Percentiles rank a stretch among this genome's conserved stretches.
These are phyloP conservation scores for Pseudogymnoascus sp. DNA, from an alignment of 2,329 filamentous ascomycete genomes.

Conservation along the genomic window DNA sequence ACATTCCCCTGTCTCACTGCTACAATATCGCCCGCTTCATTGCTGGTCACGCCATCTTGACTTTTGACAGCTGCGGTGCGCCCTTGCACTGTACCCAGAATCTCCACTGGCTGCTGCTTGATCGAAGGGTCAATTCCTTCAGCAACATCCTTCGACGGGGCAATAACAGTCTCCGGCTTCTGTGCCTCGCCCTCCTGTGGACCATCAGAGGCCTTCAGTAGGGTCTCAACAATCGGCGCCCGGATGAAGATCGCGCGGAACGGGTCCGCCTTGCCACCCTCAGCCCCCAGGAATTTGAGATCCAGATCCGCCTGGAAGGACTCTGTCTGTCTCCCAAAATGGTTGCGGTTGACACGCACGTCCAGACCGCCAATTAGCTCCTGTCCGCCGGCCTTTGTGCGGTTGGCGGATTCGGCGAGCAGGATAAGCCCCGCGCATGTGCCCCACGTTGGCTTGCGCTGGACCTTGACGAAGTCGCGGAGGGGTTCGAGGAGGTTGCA, in stretches of 20 bases:
- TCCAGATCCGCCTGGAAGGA: slow-evolving; percentile 74
- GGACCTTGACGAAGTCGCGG: slow-evolving; percentile 78
- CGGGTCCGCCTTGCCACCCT: slow-evolving; percentile 32
- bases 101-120: slow-evolving; percentile 34
- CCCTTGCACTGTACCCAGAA: slow-evolving; percentile 45
- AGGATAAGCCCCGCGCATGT: slow-evolving; percentile 93
- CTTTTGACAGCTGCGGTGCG: slow-evolving; percentile 34
- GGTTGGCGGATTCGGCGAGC: slow-evolving; percentile 78
- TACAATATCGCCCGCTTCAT: slow-evolving; percentile 65
- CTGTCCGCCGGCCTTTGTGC: slow-evolving; percentile 84
- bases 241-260: slow-evolving; percentile 90
- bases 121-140: slow-evolving; percentile 18
- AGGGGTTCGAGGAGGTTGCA: slow-evolving; percentile 77
- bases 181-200: slow-evolving; percentile 34
- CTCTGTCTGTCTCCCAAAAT: slow-evolving; percentile 89
- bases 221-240: slow-evolving; percentile 82
- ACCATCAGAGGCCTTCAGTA: slow-evolving; percentile 45
- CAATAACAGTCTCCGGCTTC: slow-evolving; percentile 32
- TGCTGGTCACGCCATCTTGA: slow-evolving; percentile 33
- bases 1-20: slow-evolving; percentile 87
- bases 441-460: slow-evolving; percentile 82
- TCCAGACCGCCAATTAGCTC: slow-evolving; percentile 87
- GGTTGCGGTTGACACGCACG: slow-evolving; percentile 86
- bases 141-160: slow-evolving; percentile 19
- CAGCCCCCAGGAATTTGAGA: slow-evolving; percentile 57